A percentile compares a stretch with the other conserved stretches of the same genome.
These are phyloP conservation scores for Lipomyces lipofer DNA, from an alignment of 805 yeast species.

Conservation along the genomic window DNA sequence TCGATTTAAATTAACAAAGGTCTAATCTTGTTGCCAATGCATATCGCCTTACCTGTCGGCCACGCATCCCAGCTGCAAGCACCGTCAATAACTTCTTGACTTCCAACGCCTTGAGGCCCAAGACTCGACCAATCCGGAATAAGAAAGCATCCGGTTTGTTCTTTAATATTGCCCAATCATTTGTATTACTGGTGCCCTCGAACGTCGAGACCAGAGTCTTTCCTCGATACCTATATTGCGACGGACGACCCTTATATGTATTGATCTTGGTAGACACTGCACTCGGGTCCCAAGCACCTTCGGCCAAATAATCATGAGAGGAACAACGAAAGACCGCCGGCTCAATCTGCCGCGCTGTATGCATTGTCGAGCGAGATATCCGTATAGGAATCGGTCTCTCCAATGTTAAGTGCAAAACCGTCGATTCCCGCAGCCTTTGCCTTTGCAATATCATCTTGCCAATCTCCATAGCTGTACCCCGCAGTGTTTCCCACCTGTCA, in stretches of 20 bases:
- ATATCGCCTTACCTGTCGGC: constrained; percentile 1
- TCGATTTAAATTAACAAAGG: background rate
- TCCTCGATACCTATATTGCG: background rate
- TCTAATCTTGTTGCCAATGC: background rate
- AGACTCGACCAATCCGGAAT: constrained; percentile 12
- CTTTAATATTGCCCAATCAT: background rate
- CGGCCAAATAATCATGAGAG: background rate
- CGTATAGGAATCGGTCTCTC: background rate
- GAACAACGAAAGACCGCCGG: background rate
- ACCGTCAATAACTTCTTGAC: constrained; percentile 15
- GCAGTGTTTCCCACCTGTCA: constrained; percentile 5
- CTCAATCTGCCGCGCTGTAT: background rate
- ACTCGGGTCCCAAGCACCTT: background rate
- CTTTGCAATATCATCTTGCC: background rate
- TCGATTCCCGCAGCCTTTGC: background rate
- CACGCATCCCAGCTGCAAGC: constrained; percentile 13
- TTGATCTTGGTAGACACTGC: background rate
- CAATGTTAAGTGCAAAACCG: constrained; percentile 2
- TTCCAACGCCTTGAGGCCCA: constrained; percentile 1
- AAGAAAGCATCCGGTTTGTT: constrained; percentile 2
- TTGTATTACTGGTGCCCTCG: background rate
- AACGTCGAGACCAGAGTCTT: background rate
- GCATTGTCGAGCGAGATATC: background rate
- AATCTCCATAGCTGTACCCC: background rate
- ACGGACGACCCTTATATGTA: background rate